phyloP scores from a whole-genome alignment of 352 stramenopile genomes.

The Phytophthora megakarya region DNA sequence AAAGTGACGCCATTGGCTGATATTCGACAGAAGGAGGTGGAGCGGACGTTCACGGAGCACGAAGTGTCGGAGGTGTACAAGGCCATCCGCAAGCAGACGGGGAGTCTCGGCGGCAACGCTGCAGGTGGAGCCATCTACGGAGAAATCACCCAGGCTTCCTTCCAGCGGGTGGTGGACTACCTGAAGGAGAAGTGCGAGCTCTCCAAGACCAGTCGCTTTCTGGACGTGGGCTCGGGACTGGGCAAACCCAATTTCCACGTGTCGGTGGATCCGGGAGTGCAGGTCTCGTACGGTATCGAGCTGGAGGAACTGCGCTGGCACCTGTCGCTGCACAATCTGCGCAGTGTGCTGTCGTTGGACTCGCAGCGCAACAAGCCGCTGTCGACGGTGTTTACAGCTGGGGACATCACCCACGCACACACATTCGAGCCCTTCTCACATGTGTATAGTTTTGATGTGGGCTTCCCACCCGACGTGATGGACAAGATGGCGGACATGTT shows the following conservation, averaged over 20 bases:
- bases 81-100: constrained; percentile 94
- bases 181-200: constrained; percentile 94
- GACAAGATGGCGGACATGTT: constrained; percentile 93
- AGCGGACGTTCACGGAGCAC: constrained; percentile 78
- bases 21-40: constrained; percentile 63
- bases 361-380: constrained; percentile 59
- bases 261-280: constrained; percentile 93
- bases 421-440: constrained; percentile 98
- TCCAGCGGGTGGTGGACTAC: constrained; percentile 96
- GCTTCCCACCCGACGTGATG: constrained; percentile 96
- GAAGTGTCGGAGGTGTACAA: constrained; percentile 91
- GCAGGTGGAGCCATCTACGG: constrained; percentile 97
- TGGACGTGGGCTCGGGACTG: constrained; percentile 97
- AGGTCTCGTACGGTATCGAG: constrained; percentile 96
- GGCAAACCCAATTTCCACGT: constrained; percentile 99
- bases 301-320: constrained; percentile 95
- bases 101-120: constrained; percentile 94
- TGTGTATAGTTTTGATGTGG: constrained; percentile 99
- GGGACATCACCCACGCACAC: constrained; percentile 94
- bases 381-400: constrained; percentile 90
- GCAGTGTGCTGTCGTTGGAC: constrained; percentile 83
- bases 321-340: constrained; percentile 93
- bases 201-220: constrained; percentile 88
- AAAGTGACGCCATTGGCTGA: constrained; percentile 74
- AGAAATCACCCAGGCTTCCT: constrained; percentile 96